Evolutionary conservation across 78 protist species (phyloP), one percentile per base, ranked within the genome.

Genomic region (Diacronema lutheri): DNA sequence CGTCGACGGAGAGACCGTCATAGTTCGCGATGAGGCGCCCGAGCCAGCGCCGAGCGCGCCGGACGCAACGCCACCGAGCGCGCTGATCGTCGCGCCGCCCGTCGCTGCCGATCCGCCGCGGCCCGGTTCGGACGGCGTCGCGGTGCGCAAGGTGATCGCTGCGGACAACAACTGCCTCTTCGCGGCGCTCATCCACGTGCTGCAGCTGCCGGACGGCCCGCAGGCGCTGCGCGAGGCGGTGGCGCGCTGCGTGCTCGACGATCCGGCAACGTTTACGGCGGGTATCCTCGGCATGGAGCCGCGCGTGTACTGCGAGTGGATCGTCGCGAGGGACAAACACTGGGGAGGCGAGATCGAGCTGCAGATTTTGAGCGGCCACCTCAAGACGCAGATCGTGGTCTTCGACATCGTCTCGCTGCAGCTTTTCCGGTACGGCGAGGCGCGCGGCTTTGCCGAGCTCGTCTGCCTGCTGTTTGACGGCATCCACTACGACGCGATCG

Each of bases 271-370:
- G 29, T 66, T 14, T 50, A 20, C 33, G 46, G 74, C 33, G 46
- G 74, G 41, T 0, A 4, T 37, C 29, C 74, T 66, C 1, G 74
- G 55, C 19, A 66, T 66, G 74, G 29, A 44, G 4, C 7, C 23
- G 23, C 25, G 9, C 37, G 16, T 1, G 26, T 66, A 66, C 46
- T 0, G 0, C 23, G 26, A 1, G 55, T 66, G 74, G 74, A 66
- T n/a, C n/a, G n/a, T 66, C 16, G 4, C 37, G 31, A 41, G 37
- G 25, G 26, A 41, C 7, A 12, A 66, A 26, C 74, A 66, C 74
- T 66, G 74, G 74, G 74, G 74, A 1, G 74, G 74, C 37, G 40
- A 7, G 74, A 66, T 66, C 33, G 74, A 66, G 46, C 33, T 66
- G 6, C 4, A 20, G 41, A 66, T 66, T 37, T 50, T 66, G 10